Base-by-base conservation (phyloP, 202 grass and related monocot genomes). In the Bolboschoenoplectus hybrid region DNA sequence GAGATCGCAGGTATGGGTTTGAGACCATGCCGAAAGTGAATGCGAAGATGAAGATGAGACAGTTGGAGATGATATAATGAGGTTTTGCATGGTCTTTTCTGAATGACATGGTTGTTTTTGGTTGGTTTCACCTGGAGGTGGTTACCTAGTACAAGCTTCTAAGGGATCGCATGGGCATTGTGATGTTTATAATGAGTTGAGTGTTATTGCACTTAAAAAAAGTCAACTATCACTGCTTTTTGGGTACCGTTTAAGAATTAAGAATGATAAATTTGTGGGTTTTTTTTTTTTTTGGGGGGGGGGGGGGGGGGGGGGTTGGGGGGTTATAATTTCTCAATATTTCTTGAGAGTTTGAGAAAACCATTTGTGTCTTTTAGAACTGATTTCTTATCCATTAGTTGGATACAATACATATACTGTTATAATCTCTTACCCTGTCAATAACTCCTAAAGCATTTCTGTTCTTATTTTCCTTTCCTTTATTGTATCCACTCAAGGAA, bases 1-100 rank as follows among this genome's bases (percentile, higher is more conserved):
- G 62, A 19, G 65, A 51, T 43, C 82, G 81, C 51, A 81, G 81
- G 86, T 67, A 86, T 36, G 46, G 68, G 61, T 74, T 91, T 36
- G 40, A 87, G 46, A 87, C 61, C 87, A 89, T 89, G 87, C 89
- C 89, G 1, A 92, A 41, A 9, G 86, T 47, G 38, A 95, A 92
- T 14, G 85, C 82, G 0, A 83, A 36, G 40, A 85, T 82, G 71
- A 95, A 38, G 80, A 91, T n/a, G 38, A 95, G 46, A 5, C 50
- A 63, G 0, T n/a, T 83, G 43, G 56, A 63, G 60, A 82, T 44
- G 13, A 82, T n/a, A 19, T 49, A 13, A 36, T 47, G 43, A 46
- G 56, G 9, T 32, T 82, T 83, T 69, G 19, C 3, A 50, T n/a
- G 81, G 35, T 83, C 43, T 39, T 82, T 82, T 50, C 6, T 60